phyloP scores from a whole-genome alignment of 768 basidiomycete species.

The Leccinellum rugosiceps region DNA sequence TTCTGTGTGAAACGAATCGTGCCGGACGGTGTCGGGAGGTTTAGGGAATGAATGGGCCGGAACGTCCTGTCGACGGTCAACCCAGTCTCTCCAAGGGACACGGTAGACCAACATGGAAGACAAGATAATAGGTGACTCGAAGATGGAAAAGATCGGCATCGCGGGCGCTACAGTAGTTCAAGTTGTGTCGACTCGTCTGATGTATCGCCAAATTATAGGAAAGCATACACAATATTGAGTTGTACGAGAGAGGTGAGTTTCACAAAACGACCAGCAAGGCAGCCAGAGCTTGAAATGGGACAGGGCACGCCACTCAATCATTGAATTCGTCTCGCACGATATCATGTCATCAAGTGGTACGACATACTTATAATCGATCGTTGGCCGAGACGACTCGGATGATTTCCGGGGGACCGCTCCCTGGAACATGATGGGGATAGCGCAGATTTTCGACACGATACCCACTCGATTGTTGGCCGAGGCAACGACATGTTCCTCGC shows the following conservation, averaged over 20 bases:
- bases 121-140: constrained; percentile 57
- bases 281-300: constrained; percentile 34
- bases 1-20: too few species aligned
- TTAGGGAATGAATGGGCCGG: too few species aligned
- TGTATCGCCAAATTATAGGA: constrained; percentile 40
- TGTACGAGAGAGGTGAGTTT: constrained; percentile 56
- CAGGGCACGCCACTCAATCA: constrained; percentile 42
- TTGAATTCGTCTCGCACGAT: constrained; percentile 12
- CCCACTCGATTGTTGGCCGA: not conserved
- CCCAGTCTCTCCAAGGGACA: constrained; percentile 32
- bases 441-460: not conserved
- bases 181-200: not conserved
- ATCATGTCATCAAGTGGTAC: not conserved
- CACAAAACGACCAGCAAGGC: constrained; percentile 52
- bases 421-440: not conserved
- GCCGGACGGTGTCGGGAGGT: too few species aligned
- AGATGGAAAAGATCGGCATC: constrained; percentile 49
- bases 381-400: not conserved
- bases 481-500: not conserved
- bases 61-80: constrained; percentile 17
- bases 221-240: constrained; percentile 46
- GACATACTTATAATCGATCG: not conserved
- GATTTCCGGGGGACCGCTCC: not conserved
- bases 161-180: too few species aligned
- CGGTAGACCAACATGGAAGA: constrained; percentile 39